Conservation (phyloP, 164 flowering plant species). For the Dillenia suffruticosa region DNA sequence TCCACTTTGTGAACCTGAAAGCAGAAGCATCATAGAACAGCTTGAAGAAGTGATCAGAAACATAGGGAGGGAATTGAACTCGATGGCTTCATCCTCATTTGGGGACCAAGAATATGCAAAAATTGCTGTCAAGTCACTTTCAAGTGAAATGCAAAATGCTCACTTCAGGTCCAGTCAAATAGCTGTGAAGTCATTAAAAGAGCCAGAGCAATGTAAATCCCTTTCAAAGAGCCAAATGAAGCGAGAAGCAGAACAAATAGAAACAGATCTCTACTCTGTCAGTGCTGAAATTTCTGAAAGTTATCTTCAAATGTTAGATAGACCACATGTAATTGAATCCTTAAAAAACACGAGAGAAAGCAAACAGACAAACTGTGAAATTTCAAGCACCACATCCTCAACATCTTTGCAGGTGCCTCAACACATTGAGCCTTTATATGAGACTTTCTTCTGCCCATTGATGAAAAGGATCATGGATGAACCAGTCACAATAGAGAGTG, state of each 20-base stretch:
- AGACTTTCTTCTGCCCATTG: constrained; percentile 67
- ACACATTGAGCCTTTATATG: constrained; percentile 58
- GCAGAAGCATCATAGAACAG: constrained; percentile 25
- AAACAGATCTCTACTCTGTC: constrained; percentile 48
- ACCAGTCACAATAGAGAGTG: constrained; percentile 70
- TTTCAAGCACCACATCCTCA: constrained; percentile 15
- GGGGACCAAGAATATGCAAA: constrained; percentile 40
- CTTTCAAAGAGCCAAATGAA: constrained; percentile 4
- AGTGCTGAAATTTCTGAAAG: constrained; percentile 21
- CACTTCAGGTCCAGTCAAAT: constrained; percentile 16
- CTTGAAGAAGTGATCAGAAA: constrained; percentile 37
- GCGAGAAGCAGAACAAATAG: constrained; percentile 12
- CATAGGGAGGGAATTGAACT: constrained; percentile 46
- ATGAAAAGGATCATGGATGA: constrained; percentile 72
- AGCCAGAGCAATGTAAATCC: constrained; percentile 1
- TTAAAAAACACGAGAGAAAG: constrained; percentile 14
- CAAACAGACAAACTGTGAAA: constrained; percentile 12
- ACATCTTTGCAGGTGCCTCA: constrained; percentile 29
- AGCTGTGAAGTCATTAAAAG: constrained; percentile 8
- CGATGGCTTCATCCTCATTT: constrained; percentile 41
- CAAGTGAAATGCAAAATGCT: constrained; percentile 55
- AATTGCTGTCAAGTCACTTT: constrained; percentile 41
- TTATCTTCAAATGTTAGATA: constrained; percentile 14
- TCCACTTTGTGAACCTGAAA: constrained; percentile 19
- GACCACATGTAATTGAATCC: constrained; percentile 17